Base-by-base conservation (phyloP, 129 eudicot genomes). In the Solidago caesia region DNA sequence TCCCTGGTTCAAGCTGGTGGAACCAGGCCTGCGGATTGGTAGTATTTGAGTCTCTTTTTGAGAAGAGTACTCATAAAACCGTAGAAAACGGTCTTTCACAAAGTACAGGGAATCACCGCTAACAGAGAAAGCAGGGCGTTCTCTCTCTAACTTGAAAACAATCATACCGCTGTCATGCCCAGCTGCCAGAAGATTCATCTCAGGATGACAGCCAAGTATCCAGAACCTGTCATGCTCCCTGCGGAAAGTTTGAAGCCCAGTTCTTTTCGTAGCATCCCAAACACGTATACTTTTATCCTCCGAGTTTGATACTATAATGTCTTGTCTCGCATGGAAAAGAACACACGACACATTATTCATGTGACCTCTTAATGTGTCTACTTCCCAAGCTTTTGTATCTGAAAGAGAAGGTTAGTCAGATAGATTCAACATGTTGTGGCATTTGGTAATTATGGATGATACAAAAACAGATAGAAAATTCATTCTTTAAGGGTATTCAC, bases 361-460 rank as follows among this genome's bases (percentile, higher is more conserved):
- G 81, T 89, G 96, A 42, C 96, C 96, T 86, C 96, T 79, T 79
- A 89, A 73, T 11, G 96, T 89, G 80, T 89, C 96, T 53, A 89
- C 96, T 78, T 89, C 96, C 96, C 96, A 89, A 27, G 96, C 96
- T 81, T 89, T 89, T 64, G 96, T 84, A 78, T 89, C 96, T 89
- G 87, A 51, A 47, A 80, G 64, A 51, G 16, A 59, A 69, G 13
- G 52, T 58, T n/a, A 5, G 48, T 13, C 69, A 57, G 65, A 68
- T 47, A 68, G 39, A 75, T 67, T 76, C 8, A 67, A 65, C 56
- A 69, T 27, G 5, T 43, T 26, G 26, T 69, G 73, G 82, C 82
- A 85, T 81, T 79, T 84, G 27, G 85, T 77, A 15, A 84, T 39
- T 8, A 79, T 48, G 42, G 71, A 82, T 48, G 77, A 84, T 45